Conservation (phyloP, 163 green algal genomes). For the Scenedesmus sp. region DNA sequence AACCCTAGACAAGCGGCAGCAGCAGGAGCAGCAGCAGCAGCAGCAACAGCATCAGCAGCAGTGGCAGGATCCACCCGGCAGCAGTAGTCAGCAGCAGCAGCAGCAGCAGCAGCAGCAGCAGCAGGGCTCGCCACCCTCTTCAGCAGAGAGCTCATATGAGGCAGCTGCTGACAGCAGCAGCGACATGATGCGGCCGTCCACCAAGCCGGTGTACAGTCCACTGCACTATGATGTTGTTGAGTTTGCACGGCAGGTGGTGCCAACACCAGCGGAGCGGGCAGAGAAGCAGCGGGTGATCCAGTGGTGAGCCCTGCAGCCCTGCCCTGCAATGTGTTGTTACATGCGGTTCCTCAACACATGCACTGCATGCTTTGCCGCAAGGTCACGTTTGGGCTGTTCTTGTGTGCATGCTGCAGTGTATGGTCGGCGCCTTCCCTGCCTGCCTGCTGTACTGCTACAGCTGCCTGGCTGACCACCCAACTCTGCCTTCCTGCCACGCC, state of each 20-base stretch:
- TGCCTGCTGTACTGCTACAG: neutral
- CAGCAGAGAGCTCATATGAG: neutral
- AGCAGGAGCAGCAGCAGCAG: slow-evolving; percentile 27
- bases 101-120: slow-evolving; percentile 22
- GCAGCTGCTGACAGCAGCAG: neutral
- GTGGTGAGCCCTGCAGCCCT: slow-evolving; percentile 43
- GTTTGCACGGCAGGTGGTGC: slow-evolving; percentile 63
- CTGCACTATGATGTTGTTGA: slow-evolving; percentile 72
- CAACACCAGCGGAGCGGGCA: slow-evolving; percentile 60
- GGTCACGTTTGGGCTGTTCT: too few relatives aligned
- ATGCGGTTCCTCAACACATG: too few relatives aligned
- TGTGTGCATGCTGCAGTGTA: neutral
- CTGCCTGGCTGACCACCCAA: neutral
- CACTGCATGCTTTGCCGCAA: too few relatives aligned
- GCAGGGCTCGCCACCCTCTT: neutral
- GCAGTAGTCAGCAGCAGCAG: slow-evolving; percentile 11
- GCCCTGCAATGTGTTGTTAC: too few relatives aligned
- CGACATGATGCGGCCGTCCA: slow-evolving; percentile 6
- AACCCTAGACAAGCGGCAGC: slow-evolving; percentile 29
- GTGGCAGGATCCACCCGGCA: neutral
- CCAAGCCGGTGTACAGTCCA: slow-evolving; percentile 60
- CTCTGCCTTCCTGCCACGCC: neutral
- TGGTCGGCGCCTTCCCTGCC: neutral
- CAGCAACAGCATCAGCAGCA: neutral
- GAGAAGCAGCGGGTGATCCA: slow-evolving; percentile 65